Evolutionary conservation across 2,329 filamentous ascomycete genomes (phyloP), one percentile per base, ranked within the genome.

Genomic region (Aspergillus fischeri): DNA sequence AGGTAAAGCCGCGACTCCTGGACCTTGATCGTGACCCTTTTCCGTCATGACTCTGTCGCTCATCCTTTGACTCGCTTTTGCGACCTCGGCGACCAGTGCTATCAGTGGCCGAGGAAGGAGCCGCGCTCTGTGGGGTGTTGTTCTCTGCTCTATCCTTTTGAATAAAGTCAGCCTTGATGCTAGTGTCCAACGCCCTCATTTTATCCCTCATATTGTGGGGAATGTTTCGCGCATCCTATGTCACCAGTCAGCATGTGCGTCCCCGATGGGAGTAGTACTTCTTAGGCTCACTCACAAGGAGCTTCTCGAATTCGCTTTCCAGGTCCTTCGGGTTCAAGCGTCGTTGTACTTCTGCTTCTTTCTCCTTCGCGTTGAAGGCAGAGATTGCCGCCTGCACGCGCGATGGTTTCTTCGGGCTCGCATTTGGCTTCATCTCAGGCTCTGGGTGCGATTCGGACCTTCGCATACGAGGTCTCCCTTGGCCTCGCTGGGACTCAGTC

Each of bases 151-250:
- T 91, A 71, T 97, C 90, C 72, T 96, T 92, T 53, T 88, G 87
- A 66, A 97, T 92, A 67, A 99, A 95, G 70, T 97, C 92, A 70
- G 92, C 90, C 76, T 99, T 99, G 78, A 97, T 92, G 38, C 90
- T 89, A 63, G 91, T 83, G 61, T 90, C 91, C 59, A 99, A 79
- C 56, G 87, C 92, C 49, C 93, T 85, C 92, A 99, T 97, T 77
- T 95, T 95, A 73, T 93, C 91, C 55, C 93, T 84, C 80, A 96
- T 92, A 62, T 96, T 90, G 68, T 95, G 90, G 3, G 93, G 92
- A 54, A 97, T 96, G 67, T 97, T 96, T 62, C 93, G 85, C 20
- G 92, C 86, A 71, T 96, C 91, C 74, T 96, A 72, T 74, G 85
- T 27, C 11, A 20, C 1, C 11, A 11, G 51, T 64, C 57, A 64